Evolutionary conservation across 75 land plant genomes (phyloP), one percentile per base, ranked within the genome.

Genomic region (Pinus albicaulis): DNA sequence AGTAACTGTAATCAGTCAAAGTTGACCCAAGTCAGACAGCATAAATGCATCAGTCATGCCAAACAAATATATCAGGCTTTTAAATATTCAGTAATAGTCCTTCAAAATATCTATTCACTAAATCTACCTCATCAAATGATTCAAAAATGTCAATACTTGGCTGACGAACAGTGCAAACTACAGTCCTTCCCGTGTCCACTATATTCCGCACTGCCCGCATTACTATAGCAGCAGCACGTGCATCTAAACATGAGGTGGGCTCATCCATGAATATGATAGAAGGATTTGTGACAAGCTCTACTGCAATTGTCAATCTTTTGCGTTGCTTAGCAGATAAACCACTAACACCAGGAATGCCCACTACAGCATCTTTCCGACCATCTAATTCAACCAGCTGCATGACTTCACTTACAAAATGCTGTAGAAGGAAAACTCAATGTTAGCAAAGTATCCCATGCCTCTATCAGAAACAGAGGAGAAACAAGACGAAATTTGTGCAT

Each of bases 71-170:
- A 19, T 23, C 7, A 31, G 4, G 17, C 20, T 69, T 34, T 74
- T 28, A 3, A 15, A 16, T 19, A 8, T 72, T 25, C 22, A 41
- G 20, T 38, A 55, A 52, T 24, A 16, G 15, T 19, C n/a, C 19
- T n/a, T 74, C 24, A 74, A 22, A 13, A 20, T 36, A 14, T 38
- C 8, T 23, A 41, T 76, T 55, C 55, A 55, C 14, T 16, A 24
- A 53, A 24, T 16, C 19, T 23, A 80, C 82, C 82, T 80, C 82
- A 28, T 80, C 82, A 41, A 80, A 80, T 12, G 82, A 24, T 57
- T 80, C 82, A 68, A 80, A 80, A 41, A 80, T 80, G 41, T 69
- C 82, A 56, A 68, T 78, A 13, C 75, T 81, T 19, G 83, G 83
- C 59, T 81, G 83, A 58, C 78, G 80, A 19, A 81, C 78, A 56